Evolutionary conservation across 768 basidiomycete species (phyloP).

Genomic region (Lenzites betulinus): DNA sequence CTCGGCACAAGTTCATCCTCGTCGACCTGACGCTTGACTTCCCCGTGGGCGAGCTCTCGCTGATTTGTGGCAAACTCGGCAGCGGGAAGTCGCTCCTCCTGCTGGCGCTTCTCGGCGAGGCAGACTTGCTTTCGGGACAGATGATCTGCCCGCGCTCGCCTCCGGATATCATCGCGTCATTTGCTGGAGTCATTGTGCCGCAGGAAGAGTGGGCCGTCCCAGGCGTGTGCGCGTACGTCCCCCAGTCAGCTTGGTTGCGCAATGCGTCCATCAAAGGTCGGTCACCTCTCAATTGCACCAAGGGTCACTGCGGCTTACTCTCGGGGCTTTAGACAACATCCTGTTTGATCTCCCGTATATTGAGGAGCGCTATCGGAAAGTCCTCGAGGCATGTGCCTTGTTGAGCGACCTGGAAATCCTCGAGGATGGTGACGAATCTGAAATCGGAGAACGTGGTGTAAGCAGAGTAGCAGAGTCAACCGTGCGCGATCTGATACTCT

Average conservation of each 20-base stretch:
- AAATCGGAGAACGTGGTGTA: constrained; percentile 87
- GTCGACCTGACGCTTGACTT: constrained; percentile 79
- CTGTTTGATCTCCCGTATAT: constrained; percentile 78
- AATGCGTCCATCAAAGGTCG: constrained; percentile 66
- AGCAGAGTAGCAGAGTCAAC: constrained; percentile 6
- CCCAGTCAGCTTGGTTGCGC: constrained; percentile 73
- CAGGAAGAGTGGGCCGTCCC: constrained; percentile 75
- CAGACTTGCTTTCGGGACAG: constrained; percentile 81
- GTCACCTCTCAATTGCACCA: not conserved
- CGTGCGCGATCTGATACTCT: not conserved
- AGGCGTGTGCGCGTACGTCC: constrained; percentile 86
- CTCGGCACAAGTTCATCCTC: constrained; percentile 76
- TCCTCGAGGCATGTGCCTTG: constrained; percentile 70
- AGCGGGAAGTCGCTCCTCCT: constrained; percentile 87
- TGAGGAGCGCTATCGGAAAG: constrained; percentile 72
- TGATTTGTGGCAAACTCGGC: constrained; percentile 88
- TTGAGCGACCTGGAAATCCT: constrained; percentile 76
- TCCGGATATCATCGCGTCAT: constrained; percentile 71
- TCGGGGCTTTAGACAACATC: constrained; percentile 56
- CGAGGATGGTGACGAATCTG: constrained; percentile 86
- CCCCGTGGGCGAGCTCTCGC: constrained; percentile 74
- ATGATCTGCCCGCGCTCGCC: constrained; percentile 82
- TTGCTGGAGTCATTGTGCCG: constrained; percentile 42
- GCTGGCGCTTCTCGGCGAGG: constrained; percentile 85
- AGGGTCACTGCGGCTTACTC: not conserved